Evolutionary conservation across 768 basidiomycete genomes (phyloP), one percentile per base, ranked within the genome.

Genomic region (Boletus barrowsii): DNA sequence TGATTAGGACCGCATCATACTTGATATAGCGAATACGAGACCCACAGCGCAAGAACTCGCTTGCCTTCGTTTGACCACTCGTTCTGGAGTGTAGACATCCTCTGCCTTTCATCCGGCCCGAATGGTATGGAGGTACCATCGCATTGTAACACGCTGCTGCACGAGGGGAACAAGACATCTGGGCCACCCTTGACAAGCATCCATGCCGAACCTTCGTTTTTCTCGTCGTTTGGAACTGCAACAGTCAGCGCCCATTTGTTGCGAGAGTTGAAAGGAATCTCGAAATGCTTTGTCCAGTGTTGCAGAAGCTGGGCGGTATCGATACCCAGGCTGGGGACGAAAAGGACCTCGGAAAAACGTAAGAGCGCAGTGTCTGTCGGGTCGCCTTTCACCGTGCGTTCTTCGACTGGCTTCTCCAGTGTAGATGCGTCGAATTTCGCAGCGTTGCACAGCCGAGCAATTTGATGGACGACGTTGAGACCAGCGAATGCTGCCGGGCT

Each of bases 141-240:
- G 1, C 67, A 48, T 18, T 62, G 60, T 35, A 75, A 48, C 46
- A 72, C 72, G 9, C 32, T 54, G 8, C 65, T 70, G 57, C 79
- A 80, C 7, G 66, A 64, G 3, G 61, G 62, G 42, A 81, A 73
- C 17, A 82, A 68, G 3, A 81, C 69, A 51, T 86, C 84, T 0
- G 84, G 84, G 2, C 80, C 83, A 32, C 83, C 83, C 62, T 84
- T 84, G 65, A 78, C 72, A 50, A 81, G 67, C 50, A 84, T 70
- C 62, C 76, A 67, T 13, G 62, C 53, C 29, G 52, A n/a, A 15
- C 22, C 48, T 2, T 58, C 37, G 2, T 32, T 2, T 8, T 59
- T 50, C 56, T 56, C 55, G 5, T 45, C 51, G 35, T 55, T 51
- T 9, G 54, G 53, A 5, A 51, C 54, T 0, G 71, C 61, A 47